phyloP scores from a whole-genome alignment of 768 basidiomycete species.

The Phanerochaete sordida region DNA sequence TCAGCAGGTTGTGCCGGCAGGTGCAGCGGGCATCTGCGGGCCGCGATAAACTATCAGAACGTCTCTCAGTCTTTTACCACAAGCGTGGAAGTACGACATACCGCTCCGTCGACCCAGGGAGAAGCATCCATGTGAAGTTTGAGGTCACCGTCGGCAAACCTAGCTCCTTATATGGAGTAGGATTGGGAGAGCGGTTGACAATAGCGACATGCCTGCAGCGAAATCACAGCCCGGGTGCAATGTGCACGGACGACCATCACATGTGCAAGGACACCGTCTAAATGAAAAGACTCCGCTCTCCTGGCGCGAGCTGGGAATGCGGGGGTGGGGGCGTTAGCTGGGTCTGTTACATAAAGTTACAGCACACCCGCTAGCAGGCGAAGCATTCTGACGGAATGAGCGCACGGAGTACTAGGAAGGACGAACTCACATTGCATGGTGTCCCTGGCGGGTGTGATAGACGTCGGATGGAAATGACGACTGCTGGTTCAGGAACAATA shows the following conservation, averaged over 20 bases:
- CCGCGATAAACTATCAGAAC: background rate
- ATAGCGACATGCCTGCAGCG: too few species aligned
- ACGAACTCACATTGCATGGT: background rate
- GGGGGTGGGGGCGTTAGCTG: background rate
- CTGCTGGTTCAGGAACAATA: too few species aligned
- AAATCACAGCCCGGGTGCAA: too few species aligned
- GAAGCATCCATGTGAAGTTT: background rate
- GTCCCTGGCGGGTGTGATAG: too few species aligned
- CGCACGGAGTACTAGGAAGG: background rate
- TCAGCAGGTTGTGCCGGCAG: background rate
- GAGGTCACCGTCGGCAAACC: too few species aligned
- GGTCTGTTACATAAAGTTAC: too few species aligned
- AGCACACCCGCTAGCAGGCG: too few species aligned
- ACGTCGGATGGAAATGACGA: too few species aligned
- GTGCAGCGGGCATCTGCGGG: background rate
- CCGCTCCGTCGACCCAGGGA: background rate
- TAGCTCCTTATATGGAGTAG: too few species aligned
- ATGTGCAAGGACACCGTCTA: background rate
- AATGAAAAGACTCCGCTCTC: constrained; percentile 3
- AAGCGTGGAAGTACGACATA: background rate
- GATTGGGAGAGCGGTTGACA: too few species aligned
- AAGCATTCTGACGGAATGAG: background rate
- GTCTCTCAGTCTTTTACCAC: too few species aligned
- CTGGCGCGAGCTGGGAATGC: background rate
- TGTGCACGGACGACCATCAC: background rate